Percentiles rank a stretch among this genome's conserved stretches.
Conservation (phyloP, 2,329 filamentous ascomycete species). For the Pseudopithomyces maydicus region DNA sequence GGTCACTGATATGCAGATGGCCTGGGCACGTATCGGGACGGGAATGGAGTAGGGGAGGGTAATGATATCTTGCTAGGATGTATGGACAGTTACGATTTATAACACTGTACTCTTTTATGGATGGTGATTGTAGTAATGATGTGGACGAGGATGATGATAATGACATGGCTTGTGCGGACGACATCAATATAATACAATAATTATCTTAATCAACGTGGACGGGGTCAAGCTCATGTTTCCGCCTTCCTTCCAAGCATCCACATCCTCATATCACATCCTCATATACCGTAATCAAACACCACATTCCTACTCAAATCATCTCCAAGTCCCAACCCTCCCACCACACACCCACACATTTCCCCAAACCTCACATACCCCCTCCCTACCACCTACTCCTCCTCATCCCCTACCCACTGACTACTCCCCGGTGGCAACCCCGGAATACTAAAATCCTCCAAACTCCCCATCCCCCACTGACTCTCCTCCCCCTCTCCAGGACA, state of each 20-base stretch:
- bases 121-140: no score
- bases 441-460: conserved; percentile 41
- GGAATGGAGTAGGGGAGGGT: conserved; percentile 9
- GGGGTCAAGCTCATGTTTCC: no score
- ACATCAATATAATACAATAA: not conserved
- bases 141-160: not conserved
- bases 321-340: not conserved
- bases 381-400: conserved; percentile 8
- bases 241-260: no score
- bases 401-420: conserved; percentile 6
- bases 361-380: not conserved
- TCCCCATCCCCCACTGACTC: conserved; percentile 23
- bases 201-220: not conserved
- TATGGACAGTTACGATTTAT: not conserved
- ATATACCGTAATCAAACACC: no score
- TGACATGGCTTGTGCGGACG: not conserved
- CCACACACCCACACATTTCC: not conserved
- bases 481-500: not conserved
- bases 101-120: not conserved
- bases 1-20: conserved; percentile 56
- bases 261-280: no score
- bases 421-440: conserved; percentile 33
- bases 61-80: not conserved
- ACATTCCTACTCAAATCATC: no score
- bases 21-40: conserved; percentile 48